These are phyloP conservation scores for Syncephalis fuscata DNA, from an alignment of 371 early-diverging fungal species.

Conservation along the genomic window DNA sequence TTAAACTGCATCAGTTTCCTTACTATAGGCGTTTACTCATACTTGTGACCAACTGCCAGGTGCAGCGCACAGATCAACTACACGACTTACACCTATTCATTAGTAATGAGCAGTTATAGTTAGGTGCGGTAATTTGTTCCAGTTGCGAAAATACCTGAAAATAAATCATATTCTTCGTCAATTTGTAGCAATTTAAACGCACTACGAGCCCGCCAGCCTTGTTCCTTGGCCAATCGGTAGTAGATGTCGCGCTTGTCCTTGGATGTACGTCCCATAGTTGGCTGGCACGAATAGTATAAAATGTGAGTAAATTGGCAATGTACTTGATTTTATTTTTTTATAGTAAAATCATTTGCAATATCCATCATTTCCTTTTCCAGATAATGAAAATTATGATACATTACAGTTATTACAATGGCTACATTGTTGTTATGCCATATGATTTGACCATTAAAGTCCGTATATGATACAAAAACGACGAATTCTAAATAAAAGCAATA, in stretches of 20 bases:
- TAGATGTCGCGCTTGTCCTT: conserved; percentile 96
- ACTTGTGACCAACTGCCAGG: conserved; percentile 99
- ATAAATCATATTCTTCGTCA: conserved; percentile 84
- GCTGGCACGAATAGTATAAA: no score
- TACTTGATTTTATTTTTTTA: no score
- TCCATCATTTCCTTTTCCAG: no score
- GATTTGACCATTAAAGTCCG: no score
- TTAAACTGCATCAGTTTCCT: background rate
- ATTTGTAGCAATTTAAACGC: conserved; percentile 98
- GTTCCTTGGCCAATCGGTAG: conserved; percentile 92
- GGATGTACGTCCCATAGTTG: conserved; percentile 60
- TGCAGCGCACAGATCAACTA: conserved; percentile 98
- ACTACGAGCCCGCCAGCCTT: conserved; percentile 93
- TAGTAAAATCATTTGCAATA: no score
- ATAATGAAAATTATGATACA: no score
- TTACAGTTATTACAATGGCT: no score
- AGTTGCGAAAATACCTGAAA: conserved; percentile 66
- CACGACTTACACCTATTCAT: conserved; percentile 54
- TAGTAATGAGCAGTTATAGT: background rate
- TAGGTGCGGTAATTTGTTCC: no score
- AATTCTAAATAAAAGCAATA: no score
- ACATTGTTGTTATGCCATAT: no score
- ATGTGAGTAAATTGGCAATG: no score
- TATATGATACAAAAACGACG: no score
- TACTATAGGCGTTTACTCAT: conserved; percentile 43